Conservation (phyloP, 805 yeast species). For the Myxozyma geophila region DNA sequence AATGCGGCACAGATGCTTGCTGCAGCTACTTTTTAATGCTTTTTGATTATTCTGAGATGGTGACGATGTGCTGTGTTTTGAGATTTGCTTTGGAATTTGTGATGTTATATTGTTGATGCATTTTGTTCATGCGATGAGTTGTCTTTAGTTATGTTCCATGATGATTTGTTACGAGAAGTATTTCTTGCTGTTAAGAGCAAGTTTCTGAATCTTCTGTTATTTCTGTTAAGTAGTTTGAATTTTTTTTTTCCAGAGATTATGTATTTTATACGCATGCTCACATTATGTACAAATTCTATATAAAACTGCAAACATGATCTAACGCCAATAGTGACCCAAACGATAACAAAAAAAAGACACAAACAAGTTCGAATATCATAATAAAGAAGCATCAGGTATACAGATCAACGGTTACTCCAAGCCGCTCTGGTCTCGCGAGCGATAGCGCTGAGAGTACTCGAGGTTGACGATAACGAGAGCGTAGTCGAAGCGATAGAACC, state of each 20-base stretch:
- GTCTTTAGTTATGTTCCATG: too few species aligned
- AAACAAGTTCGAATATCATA: neutral
- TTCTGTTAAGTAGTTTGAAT: too few species aligned
- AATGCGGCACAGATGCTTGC: constrained; percentile 85
- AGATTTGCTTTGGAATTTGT: neutral
- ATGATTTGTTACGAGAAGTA: too few species aligned
- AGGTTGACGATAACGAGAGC: constrained; percentile 30
- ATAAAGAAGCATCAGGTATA: neutral
- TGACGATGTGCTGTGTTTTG: neutral
- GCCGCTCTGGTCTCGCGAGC: constrained; percentile 37
- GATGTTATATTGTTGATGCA: neutral
- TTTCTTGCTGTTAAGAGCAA: too few species aligned
- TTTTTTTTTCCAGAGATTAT: too few species aligned
- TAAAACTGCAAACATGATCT: neutral
- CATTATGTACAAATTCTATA: constrained; percentile 1
- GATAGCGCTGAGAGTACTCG: constrained; percentile 30
- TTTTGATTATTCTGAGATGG: too few species aligned
- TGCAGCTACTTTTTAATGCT: constrained; percentile 64
- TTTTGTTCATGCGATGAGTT: neutral
- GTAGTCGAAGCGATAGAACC: constrained; percentile 30
- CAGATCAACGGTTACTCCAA: constrained; percentile 32
- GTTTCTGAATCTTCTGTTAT: too few species aligned
- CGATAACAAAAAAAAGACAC: neutral
- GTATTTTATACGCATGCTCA: neutral
- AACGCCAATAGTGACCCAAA: neutral